A percentile compares a stretch with the other conserved stretches of the same genome.
Evolutionary conservation across 2,329 filamentous ascomycete genomes (phyloP).

Genomic region (Ascochyta viciae-villosae): DNA sequence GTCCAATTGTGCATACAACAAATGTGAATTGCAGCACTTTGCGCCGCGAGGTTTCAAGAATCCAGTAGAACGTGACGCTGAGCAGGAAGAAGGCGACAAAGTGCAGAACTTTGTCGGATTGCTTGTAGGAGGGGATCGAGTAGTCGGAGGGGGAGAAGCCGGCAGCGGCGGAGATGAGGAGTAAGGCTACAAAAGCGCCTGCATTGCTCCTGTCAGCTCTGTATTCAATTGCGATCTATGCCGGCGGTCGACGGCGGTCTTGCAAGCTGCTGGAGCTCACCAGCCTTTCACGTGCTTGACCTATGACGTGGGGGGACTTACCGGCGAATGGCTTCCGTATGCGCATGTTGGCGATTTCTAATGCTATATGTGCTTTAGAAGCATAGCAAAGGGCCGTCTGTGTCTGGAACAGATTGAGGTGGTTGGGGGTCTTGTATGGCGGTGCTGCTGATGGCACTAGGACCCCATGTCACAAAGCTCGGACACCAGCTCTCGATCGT

Average conservation of each 20-base stretch:
- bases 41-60: slow-evolving; percentile 87
- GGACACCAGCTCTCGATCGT: too few species aligned
- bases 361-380: slow-evolving; percentile 18
- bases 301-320: slow-evolving; percentile 55
- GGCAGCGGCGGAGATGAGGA: slow-evolving; percentile 70
- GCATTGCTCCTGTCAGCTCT: not conserved
- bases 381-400: slow-evolving; percentile 14
- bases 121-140: slow-evolving; percentile 68
- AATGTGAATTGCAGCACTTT: slow-evolving; percentile 85
- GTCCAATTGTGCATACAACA: slow-evolving; percentile 74
- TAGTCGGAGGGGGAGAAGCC: slow-evolving; percentile 68
- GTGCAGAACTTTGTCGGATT: slow-evolving; percentile 85
- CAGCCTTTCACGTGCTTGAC: slow-evolving; percentile 17
- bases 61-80: slow-evolving; percentile 92
- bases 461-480: too few species aligned
- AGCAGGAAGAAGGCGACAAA: slow-evolving; percentile 87
- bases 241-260: not conserved
- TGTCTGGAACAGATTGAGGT: not conserved
- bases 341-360: slow-evolving; percentile 65
- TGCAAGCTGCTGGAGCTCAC: not conserved
- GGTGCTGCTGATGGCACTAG: too few species aligned
- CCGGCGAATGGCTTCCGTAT: slow-evolving; percentile 89
- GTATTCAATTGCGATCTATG: not conserved
- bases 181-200: slow-evolving; percentile 63
- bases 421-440: slow-evolving; percentile 4